Evolutionary conservation across 306 rosid species (phyloP), one percentile per base, ranked within the genome.

Genomic region (Prunus kanzakura): DNA sequence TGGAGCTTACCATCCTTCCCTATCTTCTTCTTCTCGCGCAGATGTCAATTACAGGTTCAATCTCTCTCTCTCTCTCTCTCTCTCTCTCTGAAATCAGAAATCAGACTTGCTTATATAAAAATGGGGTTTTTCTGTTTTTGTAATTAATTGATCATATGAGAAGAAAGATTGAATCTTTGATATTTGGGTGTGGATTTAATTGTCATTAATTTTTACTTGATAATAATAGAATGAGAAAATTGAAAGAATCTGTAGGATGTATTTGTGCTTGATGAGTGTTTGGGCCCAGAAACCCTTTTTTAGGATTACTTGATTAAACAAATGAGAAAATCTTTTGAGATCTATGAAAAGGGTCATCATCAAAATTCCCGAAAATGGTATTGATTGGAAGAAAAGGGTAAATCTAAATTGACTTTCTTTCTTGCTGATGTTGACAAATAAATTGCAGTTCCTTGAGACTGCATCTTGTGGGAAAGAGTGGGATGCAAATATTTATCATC

Each of bases 31-130:
- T 77, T 87, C 96, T 69, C 90, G 65, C 38, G 80, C 96, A 61
- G 97, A 92, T 82, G 97, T 95, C 79, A 81, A 64, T 83, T 95
- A 95, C 95, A 95, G 98, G 97, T 92, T 51, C 79, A 20, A 66
- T 63, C 64, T 25, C 74, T 83, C 63, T 64, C 78, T 35, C 38
- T 79, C 25, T 23, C 20, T 20, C 20, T 23, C 30, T 67, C 10
- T 18, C 35, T 9, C 52, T 50, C 22, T 45, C 0, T 38, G 29
- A 27, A 27, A 27, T 27, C 29, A 27, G 20, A 7, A 35, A 41
- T 15, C 41, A 12, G n/a, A 11, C 57, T 52, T 52, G 8, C 19
- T 13, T 52, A 14, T 46, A 46, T 4, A 7, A 6, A 67, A 68
- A 20, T 68, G 38, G 57, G 72, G 23, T 15, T 47, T 4, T 4